Percentiles rank a stretch among this genome's conserved stretches.
phyloP scores from a whole-genome alignment of 2,329 filamentous ascomycete species.

The Arthrobotrys pseudoclavata region DNA sequence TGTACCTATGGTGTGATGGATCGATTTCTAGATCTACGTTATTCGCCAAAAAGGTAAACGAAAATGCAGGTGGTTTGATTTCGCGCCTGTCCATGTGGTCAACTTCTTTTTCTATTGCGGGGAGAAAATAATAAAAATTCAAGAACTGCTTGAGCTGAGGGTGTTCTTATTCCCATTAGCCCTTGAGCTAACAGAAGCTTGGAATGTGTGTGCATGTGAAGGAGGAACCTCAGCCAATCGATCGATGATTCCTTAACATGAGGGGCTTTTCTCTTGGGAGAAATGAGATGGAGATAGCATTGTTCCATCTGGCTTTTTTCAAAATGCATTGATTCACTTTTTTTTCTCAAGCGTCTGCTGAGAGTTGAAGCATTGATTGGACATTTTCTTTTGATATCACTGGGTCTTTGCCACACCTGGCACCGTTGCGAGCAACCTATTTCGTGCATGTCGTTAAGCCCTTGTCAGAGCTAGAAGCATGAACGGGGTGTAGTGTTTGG shows the following conservation, averaged over 20 bases:
- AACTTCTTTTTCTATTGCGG: conserved; percentile 28
- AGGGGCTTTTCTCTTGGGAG: conserved; percentile 8
- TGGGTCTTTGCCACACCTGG: conserved; percentile 48
- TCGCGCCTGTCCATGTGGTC: conserved; percentile 55
- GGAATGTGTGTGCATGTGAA: conserved; percentile 41
- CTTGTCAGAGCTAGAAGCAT: conserved; percentile 29
- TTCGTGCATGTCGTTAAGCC: conserved; percentile 38
- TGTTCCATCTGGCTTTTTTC: conserved; percentile 19
- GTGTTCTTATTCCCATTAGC: conserved; percentile 32
- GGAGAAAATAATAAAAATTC: conserved; percentile 11
- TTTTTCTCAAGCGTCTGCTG: conserved; percentile 12
- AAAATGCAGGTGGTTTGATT: conserved; percentile 53
- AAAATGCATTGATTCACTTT: conserved; percentile 12
- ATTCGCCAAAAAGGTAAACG: conserved; percentile 46
- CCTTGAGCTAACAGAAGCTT: conserved; percentile 26
- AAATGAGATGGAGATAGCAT: conserved; percentile 31
- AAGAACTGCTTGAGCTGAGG: conserved; percentile 25
- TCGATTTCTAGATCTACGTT: conserved; percentile 34
- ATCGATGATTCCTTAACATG: conserved; percentile 27
- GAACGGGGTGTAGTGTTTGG: conserved; percentile 23
- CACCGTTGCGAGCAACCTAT: conserved; percentile 47
- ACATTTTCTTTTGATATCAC: conserved; percentile 23
- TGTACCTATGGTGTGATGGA: conserved; percentile 30
- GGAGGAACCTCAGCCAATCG: conserved; percentile 45
- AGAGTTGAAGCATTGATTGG: conserved; percentile 25